phyloP scores from a whole-genome alignment of 2,329 filamentous ascomycete genomes.

The Myriosclerotinia duriaeana region DNA sequence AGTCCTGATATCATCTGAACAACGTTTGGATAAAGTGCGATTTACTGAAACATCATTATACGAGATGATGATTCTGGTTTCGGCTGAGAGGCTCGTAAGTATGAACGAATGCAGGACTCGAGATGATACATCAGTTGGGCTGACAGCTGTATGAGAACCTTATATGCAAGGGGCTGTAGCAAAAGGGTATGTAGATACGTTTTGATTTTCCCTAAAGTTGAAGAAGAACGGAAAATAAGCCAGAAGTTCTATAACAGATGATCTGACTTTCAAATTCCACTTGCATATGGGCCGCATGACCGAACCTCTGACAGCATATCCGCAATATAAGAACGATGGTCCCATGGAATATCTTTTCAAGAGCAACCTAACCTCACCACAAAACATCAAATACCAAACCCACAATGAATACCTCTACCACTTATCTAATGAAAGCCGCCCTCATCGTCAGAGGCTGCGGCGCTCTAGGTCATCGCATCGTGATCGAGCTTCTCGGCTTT shows the following conservation, averaged over 20 bases:
- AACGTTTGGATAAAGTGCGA: neutral
- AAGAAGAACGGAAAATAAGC: constrained; percentile 27
- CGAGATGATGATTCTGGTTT: neutral
- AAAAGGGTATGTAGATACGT: neutral
- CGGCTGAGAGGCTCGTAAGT: neutral
- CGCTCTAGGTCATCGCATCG: constrained; percentile 77
- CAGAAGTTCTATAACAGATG: too few relatives aligned
- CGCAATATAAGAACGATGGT: too few relatives aligned
- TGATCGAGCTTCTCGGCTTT: constrained; percentile 62
- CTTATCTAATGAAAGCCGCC: too few relatives aligned
- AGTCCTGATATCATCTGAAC: neutral
- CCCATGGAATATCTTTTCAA: too few relatives aligned
- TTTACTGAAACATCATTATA: neutral
- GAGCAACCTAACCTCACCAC: too few relatives aligned
- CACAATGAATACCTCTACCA: too few relatives aligned
- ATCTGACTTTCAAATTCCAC: too few relatives aligned
- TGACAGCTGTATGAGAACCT: neutral
- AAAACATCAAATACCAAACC: too few relatives aligned
- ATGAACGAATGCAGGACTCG: neutral
- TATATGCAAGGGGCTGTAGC: neutral
- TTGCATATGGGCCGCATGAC: too few relatives aligned
- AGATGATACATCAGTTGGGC: neutral
- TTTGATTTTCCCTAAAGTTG: neutral
- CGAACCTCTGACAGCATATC: too few relatives aligned
- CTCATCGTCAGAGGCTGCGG: too few relatives aligned